These are phyloP conservation scores for Plectosphaerella cucumerina DNA, from an alignment of 2,329 filamentous ascomycete species.

Conservation along the genomic window DNA sequence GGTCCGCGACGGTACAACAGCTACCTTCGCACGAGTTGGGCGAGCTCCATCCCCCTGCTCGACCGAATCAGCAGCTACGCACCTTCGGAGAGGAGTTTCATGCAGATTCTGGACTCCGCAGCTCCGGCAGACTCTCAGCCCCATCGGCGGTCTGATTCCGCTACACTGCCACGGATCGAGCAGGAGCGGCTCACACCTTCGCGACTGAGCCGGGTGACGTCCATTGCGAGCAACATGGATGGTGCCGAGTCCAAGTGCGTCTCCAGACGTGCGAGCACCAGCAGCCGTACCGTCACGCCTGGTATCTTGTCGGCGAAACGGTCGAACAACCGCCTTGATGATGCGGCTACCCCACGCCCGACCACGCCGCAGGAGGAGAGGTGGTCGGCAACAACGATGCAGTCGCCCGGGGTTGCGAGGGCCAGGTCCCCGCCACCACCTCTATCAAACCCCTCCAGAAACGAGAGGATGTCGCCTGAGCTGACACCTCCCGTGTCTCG, in stretches of 20 bases:
- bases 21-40: slow-evolving; percentile 11
- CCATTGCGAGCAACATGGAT: slow-evolving; percentile 3
- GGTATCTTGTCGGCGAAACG: too few relatives aligned
- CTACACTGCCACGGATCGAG: slow-evolving; percentile 9
- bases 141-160: slow-evolving; percentile 8
- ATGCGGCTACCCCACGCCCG: not conserved
- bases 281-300: too few relatives aligned
- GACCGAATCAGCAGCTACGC: slow-evolving; percentile 13
- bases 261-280: too few relatives aligned
- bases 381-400: slow-evolving; percentile 11
- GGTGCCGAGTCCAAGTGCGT: too few relatives aligned
- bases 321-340: too few relatives aligned
- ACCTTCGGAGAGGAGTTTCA: slow-evolving; percentile 6
- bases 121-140: not conserved
- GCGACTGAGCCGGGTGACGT: slow-evolving; percentile 4
- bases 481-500: slow-evolving; percentile 1
- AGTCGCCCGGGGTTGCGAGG: slow-evolving; percentile 5
- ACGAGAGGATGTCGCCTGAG: not conserved
- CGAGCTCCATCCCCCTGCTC: slow-evolving; percentile 12
- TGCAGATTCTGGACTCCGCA: not conserved
- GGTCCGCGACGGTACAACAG: slow-evolving; percentile 12
- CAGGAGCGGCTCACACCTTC: slow-evolving; percentile 8
- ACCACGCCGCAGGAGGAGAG: slow-evolving; percentile 4
- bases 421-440: slow-evolving; percentile 1
- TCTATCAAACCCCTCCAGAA: not conserved